Conservation (phyloP, 2,329 filamentous ascomycete species). For the Teratosphaeria nubilosa region DNA sequence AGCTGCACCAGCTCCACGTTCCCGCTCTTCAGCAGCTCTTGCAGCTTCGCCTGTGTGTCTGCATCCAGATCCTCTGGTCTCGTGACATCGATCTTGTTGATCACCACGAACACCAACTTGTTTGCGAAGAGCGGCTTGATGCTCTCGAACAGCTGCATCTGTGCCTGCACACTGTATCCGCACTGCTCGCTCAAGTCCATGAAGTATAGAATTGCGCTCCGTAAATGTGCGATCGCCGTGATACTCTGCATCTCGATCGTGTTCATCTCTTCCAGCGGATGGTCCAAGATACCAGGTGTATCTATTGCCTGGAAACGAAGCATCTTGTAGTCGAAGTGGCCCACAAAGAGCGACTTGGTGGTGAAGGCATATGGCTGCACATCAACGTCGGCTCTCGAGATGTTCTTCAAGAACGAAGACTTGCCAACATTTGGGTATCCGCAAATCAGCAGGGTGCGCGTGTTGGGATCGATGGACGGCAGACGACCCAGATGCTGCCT, state of each 20-base stretch:
- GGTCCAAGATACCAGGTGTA: constrained; percentile 95
- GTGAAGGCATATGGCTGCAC: constrained; percentile 98
- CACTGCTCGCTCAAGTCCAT: constrained; percentile 97
- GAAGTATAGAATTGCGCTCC: constrained; percentile 92
- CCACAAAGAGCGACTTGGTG: constrained; percentile 93
- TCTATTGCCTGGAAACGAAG: constrained; percentile 86
- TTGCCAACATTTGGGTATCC: constrained; percentile 98
- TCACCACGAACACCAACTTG: constrained; percentile 90
- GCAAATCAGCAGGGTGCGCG: constrained; percentile 87
- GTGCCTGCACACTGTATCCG: constrained; percentile 83
- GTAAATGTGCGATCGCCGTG: constrained; percentile 91
- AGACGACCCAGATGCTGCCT: constrained; percentile 95
- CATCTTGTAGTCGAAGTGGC: constrained; percentile 97
- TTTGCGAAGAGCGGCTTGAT: constrained; percentile 96
- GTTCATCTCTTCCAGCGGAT: constrained; percentile 98
- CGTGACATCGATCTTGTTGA: constrained; percentile 97
- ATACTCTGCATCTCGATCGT: constrained; percentile 99
- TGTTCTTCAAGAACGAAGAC: constrained; percentile 84
- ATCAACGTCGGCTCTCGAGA: constrained; percentile 90
- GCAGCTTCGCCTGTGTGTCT: constrained; percentile 66
- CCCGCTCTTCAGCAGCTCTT: constrained; percentile 70
- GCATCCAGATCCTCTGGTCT: constrained; percentile 77
- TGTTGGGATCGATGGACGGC: constrained; percentile 97
- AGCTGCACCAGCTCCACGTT: constrained; percentile 89
- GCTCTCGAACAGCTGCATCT: constrained; percentile 90